These are phyloP conservation scores for Alternaria gaisen DNA, from an alignment of 2,329 filamentous ascomycete species.

Conservation along the genomic window DNA sequence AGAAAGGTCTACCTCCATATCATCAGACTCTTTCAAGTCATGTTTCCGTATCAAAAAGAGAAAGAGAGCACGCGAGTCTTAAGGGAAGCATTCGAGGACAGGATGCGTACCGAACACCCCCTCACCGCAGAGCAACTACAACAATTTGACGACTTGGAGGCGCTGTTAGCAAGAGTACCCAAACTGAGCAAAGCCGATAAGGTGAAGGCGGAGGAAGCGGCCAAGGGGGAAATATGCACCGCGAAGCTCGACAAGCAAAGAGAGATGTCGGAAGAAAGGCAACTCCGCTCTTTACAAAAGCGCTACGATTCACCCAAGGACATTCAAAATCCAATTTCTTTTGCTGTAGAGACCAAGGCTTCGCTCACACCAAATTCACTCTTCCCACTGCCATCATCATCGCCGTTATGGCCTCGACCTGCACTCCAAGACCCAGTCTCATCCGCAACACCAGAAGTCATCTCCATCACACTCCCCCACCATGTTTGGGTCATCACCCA, in stretches of 20 bases:
- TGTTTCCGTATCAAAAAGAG: neutral
- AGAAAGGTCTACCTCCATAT: neutral
- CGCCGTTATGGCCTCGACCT: neutral
- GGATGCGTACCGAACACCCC: neutral
- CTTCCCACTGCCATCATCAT: neutral
- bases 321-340: neutral
- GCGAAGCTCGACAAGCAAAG: neutral
- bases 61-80: neutral
- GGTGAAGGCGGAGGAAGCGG: neutral
- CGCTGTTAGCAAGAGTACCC: neutral
- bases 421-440: neutral
- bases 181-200: neutral
- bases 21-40: neutral
- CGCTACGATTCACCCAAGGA: neutral
- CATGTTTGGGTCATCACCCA: neutral
- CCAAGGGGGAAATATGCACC: neutral
- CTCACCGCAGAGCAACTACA: neutral
- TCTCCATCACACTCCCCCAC: neutral
- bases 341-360: neutral
- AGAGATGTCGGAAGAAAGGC: neutral
- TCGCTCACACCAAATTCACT: neutral
- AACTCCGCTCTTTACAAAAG: neutral
- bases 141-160: neutral
- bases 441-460: neutral
- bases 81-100: neutral